Evolutionary conservation across 176 grass and related monocot species (phyloP).

Genomic region (Juncus effusus): DNA sequence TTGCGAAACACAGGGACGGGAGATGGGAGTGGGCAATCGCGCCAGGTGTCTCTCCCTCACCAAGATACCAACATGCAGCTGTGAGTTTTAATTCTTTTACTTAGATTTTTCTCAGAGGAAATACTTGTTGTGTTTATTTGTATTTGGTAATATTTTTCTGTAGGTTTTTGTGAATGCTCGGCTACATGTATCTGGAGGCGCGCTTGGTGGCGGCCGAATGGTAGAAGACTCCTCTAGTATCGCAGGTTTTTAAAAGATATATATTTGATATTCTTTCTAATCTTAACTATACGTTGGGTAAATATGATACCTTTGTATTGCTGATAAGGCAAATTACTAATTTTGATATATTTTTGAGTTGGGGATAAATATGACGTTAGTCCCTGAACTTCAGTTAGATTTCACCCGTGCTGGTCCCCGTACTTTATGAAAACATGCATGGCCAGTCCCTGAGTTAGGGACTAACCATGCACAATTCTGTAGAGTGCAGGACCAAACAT

Average conservation of each 20-base stretch:
- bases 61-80: conserved; percentile 99
- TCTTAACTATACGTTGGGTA: no score
- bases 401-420: no score
- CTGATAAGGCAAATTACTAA: background rate
- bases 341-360: conserved; percentile 17
- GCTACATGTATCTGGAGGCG: conserved; percentile 98
- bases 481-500: no score
- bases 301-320: background rate
- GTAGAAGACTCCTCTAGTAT: conserved; percentile 98
- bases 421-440: no score
- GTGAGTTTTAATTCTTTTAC: conserved; percentile 39
- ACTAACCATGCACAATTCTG: no score
- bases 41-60: conserved; percentile 95
- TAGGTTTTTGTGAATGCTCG: conserved; percentile 99
- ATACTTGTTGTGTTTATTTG: background rate
- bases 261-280: no score
- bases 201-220: conserved; percentile 99
- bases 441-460: no score
- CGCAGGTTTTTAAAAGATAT: conserved; percentile 49
- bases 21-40: conserved; percentile 99
- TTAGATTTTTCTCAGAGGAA: conserved; percentile 8
- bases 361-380: background rate
- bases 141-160: background rate
- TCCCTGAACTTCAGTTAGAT: no score
- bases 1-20: conserved; percentile 98